These are phyloP conservation scores for Trichoderma brevicompactum DNA, from an alignment of 2,329 filamentous ascomycete genomes.

Conservation along the genomic window DNA sequence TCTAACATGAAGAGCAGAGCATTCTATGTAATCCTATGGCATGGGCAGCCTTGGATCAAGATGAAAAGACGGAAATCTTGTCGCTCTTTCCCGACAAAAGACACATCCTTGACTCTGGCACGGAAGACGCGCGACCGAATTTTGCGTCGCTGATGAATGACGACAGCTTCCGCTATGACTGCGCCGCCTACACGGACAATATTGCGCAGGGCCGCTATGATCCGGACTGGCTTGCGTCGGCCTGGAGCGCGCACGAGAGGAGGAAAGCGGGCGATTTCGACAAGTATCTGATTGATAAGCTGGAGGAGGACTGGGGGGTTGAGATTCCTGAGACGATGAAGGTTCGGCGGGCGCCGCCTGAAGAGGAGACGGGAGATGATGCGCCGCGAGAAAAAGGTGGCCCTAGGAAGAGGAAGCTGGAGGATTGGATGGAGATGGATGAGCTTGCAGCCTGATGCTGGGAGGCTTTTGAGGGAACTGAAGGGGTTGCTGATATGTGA, in stretches of 20 bases:
- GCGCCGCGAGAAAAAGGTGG: background rate
- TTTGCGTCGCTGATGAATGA: conserved; percentile 51
- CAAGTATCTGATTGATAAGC: conserved; percentile 49
- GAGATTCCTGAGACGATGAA: conserved; percentile 45
- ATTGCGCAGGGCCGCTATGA: conserved; percentile 56
- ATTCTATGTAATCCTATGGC: conserved; percentile 46
- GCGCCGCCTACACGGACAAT: conserved; percentile 51
- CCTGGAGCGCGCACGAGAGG: conserved; percentile 56
- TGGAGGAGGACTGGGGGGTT: conserved; percentile 54
- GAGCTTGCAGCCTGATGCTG: background rate
- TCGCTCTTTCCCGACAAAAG: conserved; percentile 45
- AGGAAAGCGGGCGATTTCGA: conserved; percentile 57
- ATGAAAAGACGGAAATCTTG: conserved; percentile 44
- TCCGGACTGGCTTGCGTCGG: conserved; percentile 56
- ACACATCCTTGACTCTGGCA: conserved; percentile 46
- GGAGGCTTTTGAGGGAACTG: no score
- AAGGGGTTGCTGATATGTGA: background rate
- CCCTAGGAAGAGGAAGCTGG: background rate
- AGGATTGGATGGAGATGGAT: conserved; percentile 18
- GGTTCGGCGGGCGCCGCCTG: conserved; percentile 11
- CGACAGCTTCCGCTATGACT: conserved; percentile 53
- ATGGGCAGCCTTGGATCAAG: conserved; percentile 44
- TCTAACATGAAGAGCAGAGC: conserved; percentile 34
- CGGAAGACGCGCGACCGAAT: conserved; percentile 47
- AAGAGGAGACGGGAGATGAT: background rate